Percentiles rank a stretch among this genome's conserved stretches.
Conservation (phyloP, 192 early-diverging fungal species). For the Backusella parvicylindrica region DNA sequence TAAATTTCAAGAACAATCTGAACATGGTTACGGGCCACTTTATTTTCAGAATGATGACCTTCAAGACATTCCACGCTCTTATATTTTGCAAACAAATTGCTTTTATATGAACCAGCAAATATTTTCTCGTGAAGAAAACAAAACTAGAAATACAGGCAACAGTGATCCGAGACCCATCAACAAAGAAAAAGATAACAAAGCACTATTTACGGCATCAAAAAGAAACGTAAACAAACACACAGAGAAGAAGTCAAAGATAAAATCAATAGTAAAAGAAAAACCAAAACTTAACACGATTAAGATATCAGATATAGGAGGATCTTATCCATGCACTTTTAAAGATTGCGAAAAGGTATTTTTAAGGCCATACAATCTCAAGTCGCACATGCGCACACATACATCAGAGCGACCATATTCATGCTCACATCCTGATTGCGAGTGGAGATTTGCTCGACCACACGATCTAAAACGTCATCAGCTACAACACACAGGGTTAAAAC, state of each 20-base stretch:
- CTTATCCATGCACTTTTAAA: conserved; percentile 4
- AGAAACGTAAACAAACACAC: background rate
- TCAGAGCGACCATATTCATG: conserved; percentile 73
- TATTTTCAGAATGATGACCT: background rate
- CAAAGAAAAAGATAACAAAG: background rate
- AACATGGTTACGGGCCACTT: background rate
- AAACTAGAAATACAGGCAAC: background rate
- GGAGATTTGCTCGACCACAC: conserved; percentile 65
- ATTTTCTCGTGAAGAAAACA: background rate
- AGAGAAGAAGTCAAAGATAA: background rate
- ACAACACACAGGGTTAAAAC: conserved; percentile 72
- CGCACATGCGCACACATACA: conserved; percentile 70
- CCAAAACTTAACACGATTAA: background rate
- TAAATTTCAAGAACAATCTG: background rate
- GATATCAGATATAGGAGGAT: background rate
- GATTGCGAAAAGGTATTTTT: conserved; percentile 46
- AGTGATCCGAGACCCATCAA: background rate
- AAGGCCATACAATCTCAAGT: conserved; percentile 73
- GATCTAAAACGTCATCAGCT: conserved; percentile 79
- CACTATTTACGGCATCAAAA: background rate
- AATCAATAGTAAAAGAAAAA: background rate
- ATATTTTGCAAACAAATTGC: background rate
- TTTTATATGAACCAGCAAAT: background rate
- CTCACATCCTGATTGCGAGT: conserved; percentile 43
- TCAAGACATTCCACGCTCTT: background rate